Evolutionary conservation across 495 filamentous ascomycete genomes (phyloP), one percentile per base, ranked within the genome.

Genomic region (Xylaria venustula): DNA sequence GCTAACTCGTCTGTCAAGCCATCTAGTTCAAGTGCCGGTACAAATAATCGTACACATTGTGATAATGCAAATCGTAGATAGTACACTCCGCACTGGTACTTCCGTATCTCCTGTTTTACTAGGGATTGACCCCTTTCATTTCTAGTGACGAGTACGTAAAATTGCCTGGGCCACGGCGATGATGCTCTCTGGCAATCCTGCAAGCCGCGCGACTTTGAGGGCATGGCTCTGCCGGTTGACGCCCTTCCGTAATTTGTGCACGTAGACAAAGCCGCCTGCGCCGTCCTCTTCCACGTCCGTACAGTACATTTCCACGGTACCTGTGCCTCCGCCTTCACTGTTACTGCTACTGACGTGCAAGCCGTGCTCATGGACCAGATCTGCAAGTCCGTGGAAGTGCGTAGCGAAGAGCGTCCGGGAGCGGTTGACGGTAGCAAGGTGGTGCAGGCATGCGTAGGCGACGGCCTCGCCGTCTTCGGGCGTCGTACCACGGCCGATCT

Each of bases 401-500:
- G 94, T 97, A 3, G 95, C 94, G 69, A 98, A 98, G 34, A 98
- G 81, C 2, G 86, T 85, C 2, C 94, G 87, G 64, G 88, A 90
- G 65, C 79, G 79, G 70, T 93, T 96, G 3, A 85, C 79, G 54
- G 85, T 77, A 58, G 90, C 85, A 34, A 98, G 75, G 72, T 96
- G 90, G 64, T 93, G 82, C 36, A 98, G 77, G 67, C 86, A 89
- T 1, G 94, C 94, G 69, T 90, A 97, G 7, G 91, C 92, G 11
- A 98, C 86, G 2, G 94, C 95, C 9, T 87, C 81, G 3, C 94
- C 95, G 68, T 97, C 95, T 61, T 90, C 86, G 0, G 94, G 92
- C 2, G 93, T 95, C 8, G 95, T 98, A 2, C 94, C 94, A 20
- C 94, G 84, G 0, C 94, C 94, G 19, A 98, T 87, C 77, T 98